Base-by-base conservation (phyloP, 1,139 yeast genomes). In the Nakaseomyces glabratus region DNA sequence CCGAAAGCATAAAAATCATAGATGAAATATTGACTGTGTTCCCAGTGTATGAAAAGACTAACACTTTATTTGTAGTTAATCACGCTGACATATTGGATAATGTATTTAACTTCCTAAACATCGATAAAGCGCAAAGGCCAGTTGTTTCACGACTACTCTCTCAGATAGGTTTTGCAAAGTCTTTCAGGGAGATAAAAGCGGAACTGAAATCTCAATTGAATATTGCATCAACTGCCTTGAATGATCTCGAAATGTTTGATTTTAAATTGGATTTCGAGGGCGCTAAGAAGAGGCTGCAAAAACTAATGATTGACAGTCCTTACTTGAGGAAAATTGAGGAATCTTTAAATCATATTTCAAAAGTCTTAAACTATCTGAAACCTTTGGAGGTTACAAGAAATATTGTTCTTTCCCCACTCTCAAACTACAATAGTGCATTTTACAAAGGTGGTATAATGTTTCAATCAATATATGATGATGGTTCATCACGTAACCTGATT, bases 361-460 rank as follows among this genome's bases (percentile, higher is more conserved):
- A 71, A 34, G 80, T 86, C 1, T 56, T 76, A 6, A 58, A 61
- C 4, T 69, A 72, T 23, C 59, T 80, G 37, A 68, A 68, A 34
- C 66, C 69, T 20, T 63, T 88, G 37, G 85, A 82, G 0, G 72
- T 85, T 17, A 65, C 67, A 13, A 58, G 63, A 22, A 58, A 61
- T 24, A 57, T 77, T 15, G 66, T 65, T 23, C 51, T 78, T 19
- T 67, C 77, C 0, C 96, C 97, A 0, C 66, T 90, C 55, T 73
- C 88, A 49, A 85, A 84, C 48, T 84, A 84, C 57, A 85, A 85
- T 48, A 71, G 79, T 28, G 70, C 76, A 16, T 88, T 85, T 52
- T 90, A 86, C 53, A 63, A 67, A 22, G 76, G 76, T 16, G 94
- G 94, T 0, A 61, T 88, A 2, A 85, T 90, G 93, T 90, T 88